These are phyloP conservation scores for Aspergillus versicolor DNA, from an alignment of 2,329 filamentous ascomycete species.

Conservation along the genomic window DNA sequence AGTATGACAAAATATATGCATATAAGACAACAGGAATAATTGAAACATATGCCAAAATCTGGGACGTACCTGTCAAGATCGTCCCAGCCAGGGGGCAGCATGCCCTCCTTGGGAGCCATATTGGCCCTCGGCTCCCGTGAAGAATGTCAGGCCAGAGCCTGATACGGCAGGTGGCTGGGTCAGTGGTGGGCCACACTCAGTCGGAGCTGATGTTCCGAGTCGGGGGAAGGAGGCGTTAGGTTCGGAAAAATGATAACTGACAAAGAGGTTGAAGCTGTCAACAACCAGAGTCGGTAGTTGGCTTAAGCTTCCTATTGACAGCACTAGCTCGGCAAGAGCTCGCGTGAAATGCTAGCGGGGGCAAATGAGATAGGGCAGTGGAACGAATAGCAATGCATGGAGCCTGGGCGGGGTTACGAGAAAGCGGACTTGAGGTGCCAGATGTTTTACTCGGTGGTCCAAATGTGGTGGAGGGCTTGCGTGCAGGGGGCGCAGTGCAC, in stretches of 20 bases:
- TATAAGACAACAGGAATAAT: neutral
- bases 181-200: conserved; percentile 10
- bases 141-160: conserved; percentile 29
- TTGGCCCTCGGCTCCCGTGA: conserved; percentile 29
- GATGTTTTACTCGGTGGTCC: neutral
- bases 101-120: conserved; percentile 43
- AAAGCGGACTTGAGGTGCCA: conserved; percentile 1
- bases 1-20: neutral
- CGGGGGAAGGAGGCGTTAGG: neutral
- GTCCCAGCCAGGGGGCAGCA: conserved; percentile 42
- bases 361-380: conserved; percentile 3
- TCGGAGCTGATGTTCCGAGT: conserved; percentile 5
- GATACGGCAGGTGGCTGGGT: neutral
- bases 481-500: neutral
- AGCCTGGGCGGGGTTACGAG: conserved; percentile 2
- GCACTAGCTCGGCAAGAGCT: conserved; percentile 2
- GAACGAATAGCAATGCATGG: conserved; percentile 12
- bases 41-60: conserved; percentile 18
- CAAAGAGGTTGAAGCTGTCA: conserved; percentile 17
- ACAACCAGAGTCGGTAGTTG: conserved; percentile 19
- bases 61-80: conserved; percentile 40
- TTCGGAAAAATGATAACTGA: conserved; percentile 11
- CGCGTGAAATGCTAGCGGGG: conserved; percentile 7
- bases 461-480: conserved; percentile 5
- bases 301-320: conserved; percentile 16